phyloP scores from a whole-genome alignment of 805 yeast species.

The Candida railenensis region DNA sequence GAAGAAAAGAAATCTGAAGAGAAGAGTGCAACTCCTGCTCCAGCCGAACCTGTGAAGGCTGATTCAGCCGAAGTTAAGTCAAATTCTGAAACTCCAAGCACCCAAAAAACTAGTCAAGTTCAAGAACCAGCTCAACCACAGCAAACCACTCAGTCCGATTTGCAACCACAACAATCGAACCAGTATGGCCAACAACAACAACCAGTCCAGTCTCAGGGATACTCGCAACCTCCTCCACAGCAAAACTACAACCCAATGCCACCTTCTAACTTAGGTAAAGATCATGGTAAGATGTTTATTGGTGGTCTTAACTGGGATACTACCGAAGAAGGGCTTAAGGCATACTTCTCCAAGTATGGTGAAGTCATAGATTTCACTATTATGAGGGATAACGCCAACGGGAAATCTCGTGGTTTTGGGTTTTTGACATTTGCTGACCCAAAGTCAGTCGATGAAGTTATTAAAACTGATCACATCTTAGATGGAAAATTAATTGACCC shows the following conservation, averaged over 20 bases:
- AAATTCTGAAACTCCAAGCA: constrained; percentile 5
- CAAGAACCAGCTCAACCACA: constrained; percentile 9
- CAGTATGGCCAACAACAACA: constrained; percentile 7
- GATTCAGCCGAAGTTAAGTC: constrained; percentile 1
- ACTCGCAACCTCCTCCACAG: constrained; percentile 11
- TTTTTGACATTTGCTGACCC: constrained; percentile 84
- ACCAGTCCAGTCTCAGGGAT: constrained; percentile 9
- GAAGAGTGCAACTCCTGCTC: constrained; percentile 15
- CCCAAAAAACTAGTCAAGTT: constrained; percentile 5
- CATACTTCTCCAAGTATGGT: constrained; percentile 85
- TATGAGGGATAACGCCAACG: constrained; percentile 86
- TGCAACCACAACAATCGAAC: constrained; percentile 1
- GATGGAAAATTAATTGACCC: constrained; percentile 98
- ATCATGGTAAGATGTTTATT: constrained; percentile 87
- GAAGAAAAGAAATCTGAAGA: constrained; percentile 14
- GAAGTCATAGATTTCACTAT: constrained; percentile 84
- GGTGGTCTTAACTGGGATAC: constrained; percentile 99
- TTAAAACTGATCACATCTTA: constrained; percentile 79
- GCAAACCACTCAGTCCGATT: background rate
- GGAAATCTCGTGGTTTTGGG: constrained; percentile 93
- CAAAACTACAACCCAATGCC: constrained; percentile 14
- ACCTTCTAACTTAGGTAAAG: constrained; percentile 43
- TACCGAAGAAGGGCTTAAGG: constrained; percentile 78
- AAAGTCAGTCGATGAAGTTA: constrained; percentile 81
- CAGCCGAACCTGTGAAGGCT: constrained; percentile 6